A percentile compares a stretch with the other conserved stretches of the same genome.
These are phyloP conservation scores for Magnolia kwangsiensis DNA, from an alignment of 164 flowering plant genomes.

Conservation along the genomic window DNA sequence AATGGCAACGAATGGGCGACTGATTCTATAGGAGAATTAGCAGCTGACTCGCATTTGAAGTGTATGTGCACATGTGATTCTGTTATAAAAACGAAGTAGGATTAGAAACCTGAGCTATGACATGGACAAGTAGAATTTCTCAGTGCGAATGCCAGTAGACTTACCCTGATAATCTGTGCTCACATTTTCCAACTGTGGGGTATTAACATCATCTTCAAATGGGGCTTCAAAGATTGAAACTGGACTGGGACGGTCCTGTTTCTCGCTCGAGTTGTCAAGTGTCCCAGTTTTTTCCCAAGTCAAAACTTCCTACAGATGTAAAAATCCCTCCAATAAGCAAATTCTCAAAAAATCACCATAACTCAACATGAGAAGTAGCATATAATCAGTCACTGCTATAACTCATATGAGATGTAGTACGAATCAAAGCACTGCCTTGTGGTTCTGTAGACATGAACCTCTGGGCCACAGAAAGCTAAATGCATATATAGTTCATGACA, in stretches of 20 bases:
- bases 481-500: too few relatives aligned
- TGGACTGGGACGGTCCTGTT: constrained; percentile 47
- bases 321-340: background rate
- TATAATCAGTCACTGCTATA: background rate
- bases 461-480: too few relatives aligned
- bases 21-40: constrained; percentile 80
- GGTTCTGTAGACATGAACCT: too few relatives aligned
- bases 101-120: background rate
- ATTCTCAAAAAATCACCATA: background rate
- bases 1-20: constrained; percentile 73
- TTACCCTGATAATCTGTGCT: background rate
- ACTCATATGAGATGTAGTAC: background rate
- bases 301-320: constrained; percentile 11
- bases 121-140: background rate
- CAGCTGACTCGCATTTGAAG: constrained; percentile 49
- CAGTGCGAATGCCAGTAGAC: background rate
- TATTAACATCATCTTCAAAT: constrained; percentile 54
- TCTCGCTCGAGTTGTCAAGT: constrained; percentile 26
- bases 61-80: constrained; percentile 26
- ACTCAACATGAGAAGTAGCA: background rate
- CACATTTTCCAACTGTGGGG: constrained; percentile 5
- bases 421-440: too few relatives aligned
- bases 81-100: constrained; percentile 10
- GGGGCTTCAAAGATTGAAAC: constrained; percentile 40
- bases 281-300: constrained; percentile 15